phyloP scores from a whole-genome alignment of 2,329 filamentous ascomycete species.

The Chrysoporthe cubensis region DNA sequence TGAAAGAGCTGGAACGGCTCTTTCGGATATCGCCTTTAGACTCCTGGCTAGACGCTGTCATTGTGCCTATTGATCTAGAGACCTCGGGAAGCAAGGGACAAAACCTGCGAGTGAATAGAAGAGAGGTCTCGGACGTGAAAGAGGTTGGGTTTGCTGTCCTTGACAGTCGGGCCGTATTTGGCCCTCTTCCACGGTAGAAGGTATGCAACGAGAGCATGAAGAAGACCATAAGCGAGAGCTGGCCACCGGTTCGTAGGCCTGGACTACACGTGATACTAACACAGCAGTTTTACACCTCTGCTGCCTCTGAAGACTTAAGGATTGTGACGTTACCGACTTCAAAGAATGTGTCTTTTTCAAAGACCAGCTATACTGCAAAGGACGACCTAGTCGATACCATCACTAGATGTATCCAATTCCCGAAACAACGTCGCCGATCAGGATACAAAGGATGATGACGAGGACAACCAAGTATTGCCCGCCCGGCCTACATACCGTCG shows the following conservation, averaged over 20 bases:
- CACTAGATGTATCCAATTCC: too few species aligned
- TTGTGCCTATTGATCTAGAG: conserved; percentile 15
- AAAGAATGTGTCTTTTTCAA: conserved; percentile 9
- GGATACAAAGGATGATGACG: too few species aligned
- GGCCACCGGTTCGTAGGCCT: not conserved
- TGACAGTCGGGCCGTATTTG: conserved; percentile 1
- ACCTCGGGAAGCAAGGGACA: conserved; percentile 5
- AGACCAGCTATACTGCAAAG: not conserved
- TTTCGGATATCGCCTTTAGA: conserved; percentile 9
- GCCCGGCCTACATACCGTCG: too few species aligned
- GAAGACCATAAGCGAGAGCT: not conserved
- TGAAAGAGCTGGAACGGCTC: conserved; percentile 5
- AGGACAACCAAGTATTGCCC: too few species aligned
- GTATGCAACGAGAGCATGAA: conserved; percentile 4
- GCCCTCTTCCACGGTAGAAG: not conserved
- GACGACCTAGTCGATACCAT: too few species aligned
- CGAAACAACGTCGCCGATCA: too few species aligned
- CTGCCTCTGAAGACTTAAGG: conserved; percentile 13
- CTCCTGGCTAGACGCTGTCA: conserved; percentile 3
- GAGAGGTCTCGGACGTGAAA: conserved; percentile 8
- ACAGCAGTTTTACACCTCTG: conserved; percentile 11
- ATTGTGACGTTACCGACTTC: conserved; percentile 14
- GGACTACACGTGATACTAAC: too few species aligned
- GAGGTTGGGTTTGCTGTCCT: conserved; percentile 11
- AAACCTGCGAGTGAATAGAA: conserved; percentile 7